Percentiles rank a stretch among this genome's conserved stretches.
Conservation (phyloP, 2,329 filamentous ascomycete genomes). For the Claviceps cyperi region DNA sequence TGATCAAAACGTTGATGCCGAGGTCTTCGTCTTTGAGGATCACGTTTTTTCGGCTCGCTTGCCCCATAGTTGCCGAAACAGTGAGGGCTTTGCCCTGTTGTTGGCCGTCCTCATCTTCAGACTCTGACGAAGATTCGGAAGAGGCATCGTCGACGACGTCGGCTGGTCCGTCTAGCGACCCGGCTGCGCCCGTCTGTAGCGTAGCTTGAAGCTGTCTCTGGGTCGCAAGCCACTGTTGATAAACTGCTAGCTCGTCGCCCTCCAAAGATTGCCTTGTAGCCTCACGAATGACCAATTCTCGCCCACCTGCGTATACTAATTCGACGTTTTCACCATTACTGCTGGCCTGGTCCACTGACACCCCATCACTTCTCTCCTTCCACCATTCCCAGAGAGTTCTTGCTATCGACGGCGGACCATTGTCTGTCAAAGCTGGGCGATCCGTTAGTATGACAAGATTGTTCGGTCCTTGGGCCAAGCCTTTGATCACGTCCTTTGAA, state of each 20-base stretch:
- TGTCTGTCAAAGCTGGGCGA: slow-evolving; percentile 32
- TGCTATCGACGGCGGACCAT: slow-evolving; percentile 44
- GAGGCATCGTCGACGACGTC: slow-evolving; percentile 73
- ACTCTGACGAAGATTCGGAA: slow-evolving; percentile 72
- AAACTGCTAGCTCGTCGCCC: slow-evolving; percentile 62
- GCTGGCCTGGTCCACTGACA: slow-evolving; percentile 39
- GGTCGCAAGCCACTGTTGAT: slow-evolving; percentile 85
- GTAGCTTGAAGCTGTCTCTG: slow-evolving; percentile 78
- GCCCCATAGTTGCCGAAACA: slow-evolving; percentile 69
- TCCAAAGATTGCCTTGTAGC: slow-evolving; percentile 52
- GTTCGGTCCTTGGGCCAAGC: slow-evolving; percentile 58
- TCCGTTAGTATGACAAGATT: slow-evolving; percentile 87
- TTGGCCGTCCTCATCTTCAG: slow-evolving; percentile 78
- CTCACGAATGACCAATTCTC: slow-evolving; percentile 45
- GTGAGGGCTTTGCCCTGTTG: slow-evolving; percentile 88
- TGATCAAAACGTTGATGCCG: slow-evolving; percentile 78
- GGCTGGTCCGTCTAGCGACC: slow-evolving; percentile 51
- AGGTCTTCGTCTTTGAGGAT: slow-evolving; percentile 80
- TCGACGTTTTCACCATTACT: slow-evolving; percentile 43
- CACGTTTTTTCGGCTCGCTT: slow-evolving; percentile 72
- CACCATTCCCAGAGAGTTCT: slow-evolving; percentile 70
- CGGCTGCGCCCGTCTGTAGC: slow-evolving; percentile 53
- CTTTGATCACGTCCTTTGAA: slow-evolving; percentile 63
- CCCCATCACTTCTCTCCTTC: slow-evolving; percentile 51
- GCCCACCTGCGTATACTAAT: slow-evolving; percentile 50